Evolutionary conservation across 495 filamentous ascomycete genomes (phyloP), one percentile per base, ranked within the genome.

Genomic region (Elasticomyces elasticus): DNA sequence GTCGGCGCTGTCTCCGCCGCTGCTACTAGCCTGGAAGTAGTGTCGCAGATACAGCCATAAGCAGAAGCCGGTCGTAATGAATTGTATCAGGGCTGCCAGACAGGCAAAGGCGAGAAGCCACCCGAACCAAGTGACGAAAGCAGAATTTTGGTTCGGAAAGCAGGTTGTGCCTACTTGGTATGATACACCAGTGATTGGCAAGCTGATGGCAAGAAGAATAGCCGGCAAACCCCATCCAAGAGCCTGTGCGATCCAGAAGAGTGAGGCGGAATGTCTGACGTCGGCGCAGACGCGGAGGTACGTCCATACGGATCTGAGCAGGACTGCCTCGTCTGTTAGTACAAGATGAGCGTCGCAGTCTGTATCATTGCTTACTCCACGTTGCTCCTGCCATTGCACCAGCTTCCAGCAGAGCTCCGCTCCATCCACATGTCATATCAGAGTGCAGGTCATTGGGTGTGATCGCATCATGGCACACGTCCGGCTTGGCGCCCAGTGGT

Each of bases 221-320:
- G 62, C 37, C 4, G 67, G 61, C 0, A 68, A 6, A 7, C 62
- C 42, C n/a, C 52, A 56, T 23, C 67, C 67, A 25, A 60, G 45
- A 15, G 51, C 28, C 5, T 66, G 62, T 24, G 58, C 54, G 33
- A 58, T 52, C 48, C 50, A 68, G 40, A 61, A 55, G 61, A 65
- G 69, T 5, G 25, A 20, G 20, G 45, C 11, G 31, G 62, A 61
- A n/a, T 60, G 68, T 22, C 62, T 41, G 9, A 55, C 7, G 56
- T 70, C 66, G 63, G 60, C 64, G 54, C 58, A 65, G 28, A 71
- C 64, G 24, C 63, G 57, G 31, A 70, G 57, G 30, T 68, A 61
- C 1, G 65, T 65, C 67, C 66, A 71, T 7, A 69, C 35, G 15
- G 61, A 59, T 27, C 67, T 66, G 33, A 69, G 53, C 26, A 69